phyloP scores from a whole-genome alignment of 345 rosid genomes.

The Anastatica hierochuntica region DNA sequence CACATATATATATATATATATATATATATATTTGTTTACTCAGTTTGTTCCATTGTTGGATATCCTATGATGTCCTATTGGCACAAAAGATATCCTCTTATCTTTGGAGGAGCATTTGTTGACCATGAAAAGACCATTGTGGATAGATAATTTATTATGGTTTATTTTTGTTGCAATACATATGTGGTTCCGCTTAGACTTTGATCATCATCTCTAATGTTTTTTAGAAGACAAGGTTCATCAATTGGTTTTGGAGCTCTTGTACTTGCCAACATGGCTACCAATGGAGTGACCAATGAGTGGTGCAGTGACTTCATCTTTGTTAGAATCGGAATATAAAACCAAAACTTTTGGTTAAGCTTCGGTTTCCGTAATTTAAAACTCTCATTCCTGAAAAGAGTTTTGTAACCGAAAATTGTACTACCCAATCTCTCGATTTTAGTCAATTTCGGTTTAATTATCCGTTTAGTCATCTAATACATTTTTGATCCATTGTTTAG shows the following conservation, averaged over 20 bases:
- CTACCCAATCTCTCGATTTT: too few relatives aligned
- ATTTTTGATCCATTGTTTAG: too few relatives aligned
- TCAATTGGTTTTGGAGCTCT: conserved; percentile 99
- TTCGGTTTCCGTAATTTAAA: not conserved
- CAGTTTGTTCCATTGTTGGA: conserved; percentile 5
- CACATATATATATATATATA: too few relatives aligned
- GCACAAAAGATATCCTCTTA: conserved; percentile 88
- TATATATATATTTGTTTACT: conserved; percentile 1
- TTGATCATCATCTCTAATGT: conserved; percentile 10
- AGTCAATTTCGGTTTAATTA: too few relatives aligned
- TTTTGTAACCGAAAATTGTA: too few relatives aligned
- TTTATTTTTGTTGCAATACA: not conserved
- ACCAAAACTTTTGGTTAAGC: not conserved
- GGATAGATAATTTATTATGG: conserved; percentile 49
- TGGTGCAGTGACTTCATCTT: conserved; percentile 72
- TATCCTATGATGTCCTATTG: conserved; percentile 39
- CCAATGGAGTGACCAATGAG: conserved; percentile 50
- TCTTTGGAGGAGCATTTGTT: conserved; percentile 95
- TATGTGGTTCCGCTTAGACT: not conserved
- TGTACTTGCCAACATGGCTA: conserved; percentile 90
- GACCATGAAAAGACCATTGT: conserved; percentile 91
- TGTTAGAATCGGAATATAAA: conserved; percentile 60
- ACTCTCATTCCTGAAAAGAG: not conserved
- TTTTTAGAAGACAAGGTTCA: conserved; percentile 76
- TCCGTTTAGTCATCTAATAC: not conserved